These are phyloP conservation scores for Crataegus laevigata DNA, from an alignment of 306 rosid genomes.

Conservation along the genomic window DNA sequence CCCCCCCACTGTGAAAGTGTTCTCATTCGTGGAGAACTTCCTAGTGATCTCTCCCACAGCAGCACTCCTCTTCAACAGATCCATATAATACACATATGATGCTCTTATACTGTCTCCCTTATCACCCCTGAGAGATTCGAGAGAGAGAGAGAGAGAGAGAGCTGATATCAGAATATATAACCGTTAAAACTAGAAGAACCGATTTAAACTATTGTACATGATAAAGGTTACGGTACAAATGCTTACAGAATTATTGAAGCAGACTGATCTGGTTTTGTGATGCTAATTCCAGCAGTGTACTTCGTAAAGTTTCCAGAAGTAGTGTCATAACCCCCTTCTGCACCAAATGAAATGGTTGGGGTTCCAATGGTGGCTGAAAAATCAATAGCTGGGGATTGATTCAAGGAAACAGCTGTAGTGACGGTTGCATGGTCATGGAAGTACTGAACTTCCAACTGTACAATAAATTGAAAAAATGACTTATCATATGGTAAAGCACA, in stretches of 20 bases:
- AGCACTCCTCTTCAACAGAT: conserved; percentile 61
- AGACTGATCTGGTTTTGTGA: conserved; percentile 49
- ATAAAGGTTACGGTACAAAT: conserved; percentile 2
- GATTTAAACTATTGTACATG: neutral
- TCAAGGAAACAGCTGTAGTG: conserved; percentile 48
- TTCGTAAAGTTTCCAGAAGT: conserved; percentile 58
- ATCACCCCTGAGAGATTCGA: conserved; percentile 53
- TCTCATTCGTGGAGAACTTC: conserved; percentile 79
- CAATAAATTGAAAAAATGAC: conserved; percentile 3
- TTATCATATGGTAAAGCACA: neutral
- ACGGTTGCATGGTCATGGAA: conserved; percentile 86
- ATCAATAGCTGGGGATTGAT: conserved; percentile 65
- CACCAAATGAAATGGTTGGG: conserved; percentile 71
- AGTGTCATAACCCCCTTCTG: conserved; percentile 86
- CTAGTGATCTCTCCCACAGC: conserved; percentile 73
- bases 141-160: conserved; percentile 5
- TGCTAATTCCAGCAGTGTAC: conserved; percentile 71
- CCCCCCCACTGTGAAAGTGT: conserved; percentile 85
- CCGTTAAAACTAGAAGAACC: neutral
- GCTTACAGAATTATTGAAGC: conserved; percentile 81
- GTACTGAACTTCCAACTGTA: conserved; percentile 90
- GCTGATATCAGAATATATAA: neutral
- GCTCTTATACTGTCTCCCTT: conserved; percentile 84
- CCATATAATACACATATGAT: conserved; percentile 71
- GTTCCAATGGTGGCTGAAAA: conserved; percentile 75